phyloP scores from a whole-genome alignment of 2,329 filamentous ascomycete genomes.

The Pseudocercospora musae region DNA sequence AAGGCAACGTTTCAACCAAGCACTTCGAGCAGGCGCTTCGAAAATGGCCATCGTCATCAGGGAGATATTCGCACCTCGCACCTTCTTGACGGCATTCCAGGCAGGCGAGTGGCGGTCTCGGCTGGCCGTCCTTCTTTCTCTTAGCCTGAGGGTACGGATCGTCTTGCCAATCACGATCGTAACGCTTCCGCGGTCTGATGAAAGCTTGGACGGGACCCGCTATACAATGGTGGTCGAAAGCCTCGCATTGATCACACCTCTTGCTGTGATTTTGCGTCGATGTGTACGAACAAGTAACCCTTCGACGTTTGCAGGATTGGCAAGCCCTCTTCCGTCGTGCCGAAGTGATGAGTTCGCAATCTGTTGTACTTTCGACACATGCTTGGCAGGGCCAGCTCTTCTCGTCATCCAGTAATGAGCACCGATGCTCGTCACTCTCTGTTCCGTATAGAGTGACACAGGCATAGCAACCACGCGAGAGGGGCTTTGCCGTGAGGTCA shows the following conservation, averaged over 20 bases:
- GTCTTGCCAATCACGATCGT: slow-evolving; percentile 20
- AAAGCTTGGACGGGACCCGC: slow-evolving; percentile 37
- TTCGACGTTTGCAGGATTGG: slow-evolving; percentile 34
- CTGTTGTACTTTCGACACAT: slow-evolving; percentile 33
- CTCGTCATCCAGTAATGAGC: slow-evolving; percentile 37
- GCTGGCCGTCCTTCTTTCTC: not conserved
- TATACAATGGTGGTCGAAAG: slow-evolving; percentile 32
- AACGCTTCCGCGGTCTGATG: slow-evolving; percentile 23
- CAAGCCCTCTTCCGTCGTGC: slow-evolving; percentile 37
- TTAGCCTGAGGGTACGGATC: slow-evolving; percentile 5
- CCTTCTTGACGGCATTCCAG: slow-evolving; percentile 2
- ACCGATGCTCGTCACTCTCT: slow-evolving; percentile 18
- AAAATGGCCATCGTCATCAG: slow-evolving; percentile 6
- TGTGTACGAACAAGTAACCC: slow-evolving; percentile 36
- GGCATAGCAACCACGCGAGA: slow-evolving; percentile 18
- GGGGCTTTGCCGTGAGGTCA: slow-evolving; percentile 17
- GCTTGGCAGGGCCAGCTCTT: slow-evolving; percentile 37
- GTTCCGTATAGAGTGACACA: slow-evolving; percentile 9
- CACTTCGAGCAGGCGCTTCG: slow-evolving; percentile 6
- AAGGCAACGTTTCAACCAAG: not conserved
- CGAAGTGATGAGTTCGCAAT: slow-evolving; percentile 37
- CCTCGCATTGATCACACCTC: slow-evolving; percentile 35
- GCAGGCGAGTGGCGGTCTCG: slow-evolving; percentile 5
- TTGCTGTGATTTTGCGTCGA: slow-evolving; percentile 27
- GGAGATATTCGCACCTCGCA: not conserved